Percentiles rank a stretch among this genome's conserved stretches.
phyloP scores from a whole-genome alignment of 1,139 yeast species.

The Candida tetrigidarum region DNA sequence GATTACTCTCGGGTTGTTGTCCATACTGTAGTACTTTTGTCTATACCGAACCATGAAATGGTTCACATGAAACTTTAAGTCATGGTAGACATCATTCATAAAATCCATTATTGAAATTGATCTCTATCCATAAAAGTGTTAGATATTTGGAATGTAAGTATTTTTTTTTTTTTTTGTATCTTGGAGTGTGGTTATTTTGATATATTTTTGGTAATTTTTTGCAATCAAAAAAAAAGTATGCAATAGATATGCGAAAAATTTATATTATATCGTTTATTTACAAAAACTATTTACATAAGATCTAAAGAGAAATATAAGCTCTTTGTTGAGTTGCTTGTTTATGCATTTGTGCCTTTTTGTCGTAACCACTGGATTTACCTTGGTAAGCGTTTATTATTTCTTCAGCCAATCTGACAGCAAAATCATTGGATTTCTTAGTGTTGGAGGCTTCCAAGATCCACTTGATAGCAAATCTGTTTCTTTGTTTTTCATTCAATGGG shows the following conservation, averaged over 20 bases:
- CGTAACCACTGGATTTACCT: conserved; percentile 85
- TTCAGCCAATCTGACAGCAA: conserved; percentile 88
- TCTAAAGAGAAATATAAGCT: conserved; percentile 55
- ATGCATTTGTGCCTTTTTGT: conserved; percentile 82
- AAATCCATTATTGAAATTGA: conserved; percentile 11
- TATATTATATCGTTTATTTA: background rate
- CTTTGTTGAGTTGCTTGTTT: conserved; percentile 83
- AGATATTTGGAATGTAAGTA: background rate
- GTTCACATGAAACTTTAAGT: conserved; percentile 29
- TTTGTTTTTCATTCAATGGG: conserved; percentile 81
- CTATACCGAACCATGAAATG: conserved; percentile 40
- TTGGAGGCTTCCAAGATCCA: conserved; percentile 91
- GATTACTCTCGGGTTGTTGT: conserved; percentile 41
- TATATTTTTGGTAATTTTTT: conserved; percentile 3
- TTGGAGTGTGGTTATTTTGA: conserved; percentile 2
- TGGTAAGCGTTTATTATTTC: conserved; percentile 78
- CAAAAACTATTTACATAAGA: conserved; percentile 5
- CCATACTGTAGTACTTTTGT: conserved; percentile 46
- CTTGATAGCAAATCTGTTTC: conserved; percentile 81
- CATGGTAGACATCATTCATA: conserved; percentile 18
- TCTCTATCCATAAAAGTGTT: no score
- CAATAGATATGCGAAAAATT: background rate
- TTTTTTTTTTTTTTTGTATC: background rate
- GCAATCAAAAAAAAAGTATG: conserved; percentile 1
- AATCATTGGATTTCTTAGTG: conserved; percentile 78